Evolutionary conservation across 495 filamentous ascomycete species (phyloP).

Genomic region (Neurospora pannonica): DNA sequence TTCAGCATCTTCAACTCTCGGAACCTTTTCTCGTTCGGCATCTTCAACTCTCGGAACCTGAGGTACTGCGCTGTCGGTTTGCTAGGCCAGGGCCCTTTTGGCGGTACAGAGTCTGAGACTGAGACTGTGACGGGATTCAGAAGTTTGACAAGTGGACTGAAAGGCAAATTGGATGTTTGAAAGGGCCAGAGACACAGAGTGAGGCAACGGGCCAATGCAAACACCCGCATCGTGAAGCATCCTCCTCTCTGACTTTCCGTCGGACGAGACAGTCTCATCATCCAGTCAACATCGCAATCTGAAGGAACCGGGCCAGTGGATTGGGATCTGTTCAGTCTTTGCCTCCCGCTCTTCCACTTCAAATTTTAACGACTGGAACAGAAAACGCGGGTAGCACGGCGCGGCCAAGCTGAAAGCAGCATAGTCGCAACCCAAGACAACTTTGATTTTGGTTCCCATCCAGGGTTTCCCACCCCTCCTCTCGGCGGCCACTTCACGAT

Average conservation of each 20-base stretch:
- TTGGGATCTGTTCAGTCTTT: background rate
- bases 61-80: background rate
- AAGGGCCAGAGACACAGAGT: background rate
- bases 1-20: background rate
- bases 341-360: background rate
- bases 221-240: background rate
- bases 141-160: background rate
- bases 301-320: background rate
- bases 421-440: background rate
- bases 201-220: background rate
- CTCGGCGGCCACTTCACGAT: background rate
- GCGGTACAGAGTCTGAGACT: background rate
- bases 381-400: background rate
- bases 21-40: background rate
- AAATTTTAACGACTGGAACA: background rate
- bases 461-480: background rate
- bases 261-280: background rate
- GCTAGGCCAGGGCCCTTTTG: background rate
- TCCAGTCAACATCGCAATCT: background rate
- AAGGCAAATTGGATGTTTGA: background rate
- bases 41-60: background rate
- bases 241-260: background rate
- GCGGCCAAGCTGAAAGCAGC: background rate
- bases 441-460: background rate
- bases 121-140: background rate